Evolutionary conservation across 768 basidiomycete species (phyloP), one percentile per base, ranked within the genome.

Genomic region (Gymnopilus junonius): DNA sequence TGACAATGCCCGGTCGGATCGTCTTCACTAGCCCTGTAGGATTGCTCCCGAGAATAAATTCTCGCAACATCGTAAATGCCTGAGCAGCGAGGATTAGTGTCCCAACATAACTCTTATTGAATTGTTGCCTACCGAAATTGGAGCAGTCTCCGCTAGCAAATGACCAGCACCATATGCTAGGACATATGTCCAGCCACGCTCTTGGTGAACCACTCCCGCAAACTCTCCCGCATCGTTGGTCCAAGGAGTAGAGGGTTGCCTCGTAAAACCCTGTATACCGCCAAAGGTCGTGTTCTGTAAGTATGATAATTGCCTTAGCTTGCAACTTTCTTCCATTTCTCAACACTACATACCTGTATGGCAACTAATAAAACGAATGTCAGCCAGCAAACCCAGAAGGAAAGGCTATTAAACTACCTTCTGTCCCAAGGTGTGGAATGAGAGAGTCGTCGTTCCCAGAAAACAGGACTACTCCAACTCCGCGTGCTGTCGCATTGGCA

Each of bases 271-370:
- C 73, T 86, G 88, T 43, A 87, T 86, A 6, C 89, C 91, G 25
- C 89, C 90, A 65, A 92, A 93, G 0, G 91, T 91, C 25, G 90
- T 91, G 67, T 93, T 93, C 88, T 91, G 31, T 3, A 55, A 0
- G 35, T 34, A 8, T 35, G 54, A 8, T 42, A 34, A 51, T 15
- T 29, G 14, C 14, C 15, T 29, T 21, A 15, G 21, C 8, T 17
- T 42, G 17, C 17, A n/a, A n/a, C 17, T 4, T n/a, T 17, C 4
- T 8, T 6, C n/a, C 34, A 21, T n/a, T 8, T 15, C 34, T 45
- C 42, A 17, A 10, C 20, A 56, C 8, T 15, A 40, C 66, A 21
- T 68, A 84, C 85, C 73, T 87, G 87, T 27, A 88, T 88, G 12
- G 82, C 79, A 40, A 87, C 85, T 87, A 40, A 65, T 55, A 55